phyloP scores from a whole-genome alignment of 768 basidiomycete species.

The Boletus pseudopeckii region DNA sequence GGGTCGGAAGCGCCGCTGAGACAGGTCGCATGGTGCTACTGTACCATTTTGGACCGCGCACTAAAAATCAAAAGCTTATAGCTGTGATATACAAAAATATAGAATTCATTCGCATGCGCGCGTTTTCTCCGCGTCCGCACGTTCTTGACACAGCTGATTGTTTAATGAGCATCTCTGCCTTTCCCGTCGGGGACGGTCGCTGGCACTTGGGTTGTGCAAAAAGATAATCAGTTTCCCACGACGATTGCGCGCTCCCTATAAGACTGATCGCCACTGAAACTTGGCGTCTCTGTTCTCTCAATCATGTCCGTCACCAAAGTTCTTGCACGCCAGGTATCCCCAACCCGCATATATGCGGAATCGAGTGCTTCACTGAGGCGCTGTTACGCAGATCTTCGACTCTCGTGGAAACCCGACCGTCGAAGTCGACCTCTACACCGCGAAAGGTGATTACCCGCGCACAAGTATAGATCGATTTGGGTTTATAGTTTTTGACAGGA shows the following conservation, averaged over 20 bases:
- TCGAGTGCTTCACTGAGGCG: slow-evolving; percentile 8
- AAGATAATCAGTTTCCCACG: slow-evolving; percentile 40
- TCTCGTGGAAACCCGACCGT: slow-evolving; percentile 98
- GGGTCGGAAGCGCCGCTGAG: slow-evolving; percentile 37
- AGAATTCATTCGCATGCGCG: neutral
- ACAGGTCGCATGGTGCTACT: slow-evolving; percentile 13
- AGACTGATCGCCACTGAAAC: slow-evolving; percentile 13
- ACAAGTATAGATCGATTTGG: slow-evolving; percentile 7
- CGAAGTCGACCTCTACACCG: slow-evolving; percentile 87
- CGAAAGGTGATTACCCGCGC: slow-evolving; percentile 57
- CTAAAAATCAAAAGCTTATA: slow-evolving; percentile 6
- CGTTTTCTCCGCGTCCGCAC: neutral
- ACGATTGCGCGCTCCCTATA: slow-evolving; percentile 19
- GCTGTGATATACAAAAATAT: slow-evolving; percentile 14
- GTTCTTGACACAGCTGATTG: slow-evolving; percentile 4
- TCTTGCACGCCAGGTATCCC: slow-evolving; percentile 82
- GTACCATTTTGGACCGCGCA: slow-evolving; percentile 12
- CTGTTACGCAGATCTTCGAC: slow-evolving; percentile 83
- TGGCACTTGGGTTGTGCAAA: neutral
- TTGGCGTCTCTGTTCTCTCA: slow-evolving; percentile 27
- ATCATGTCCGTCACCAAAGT: slow-evolving; percentile 91
- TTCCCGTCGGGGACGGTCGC: neutral
- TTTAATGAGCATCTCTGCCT: slow-evolving; percentile 9
- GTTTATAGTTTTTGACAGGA: slow-evolving; percentile 45
- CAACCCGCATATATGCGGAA: neutral